Evolutionary conservation across 2,329 filamentous ascomycete genomes (phyloP), one percentile per base, ranked within the genome.

Genomic region (Cladosporium sp.): DNA sequence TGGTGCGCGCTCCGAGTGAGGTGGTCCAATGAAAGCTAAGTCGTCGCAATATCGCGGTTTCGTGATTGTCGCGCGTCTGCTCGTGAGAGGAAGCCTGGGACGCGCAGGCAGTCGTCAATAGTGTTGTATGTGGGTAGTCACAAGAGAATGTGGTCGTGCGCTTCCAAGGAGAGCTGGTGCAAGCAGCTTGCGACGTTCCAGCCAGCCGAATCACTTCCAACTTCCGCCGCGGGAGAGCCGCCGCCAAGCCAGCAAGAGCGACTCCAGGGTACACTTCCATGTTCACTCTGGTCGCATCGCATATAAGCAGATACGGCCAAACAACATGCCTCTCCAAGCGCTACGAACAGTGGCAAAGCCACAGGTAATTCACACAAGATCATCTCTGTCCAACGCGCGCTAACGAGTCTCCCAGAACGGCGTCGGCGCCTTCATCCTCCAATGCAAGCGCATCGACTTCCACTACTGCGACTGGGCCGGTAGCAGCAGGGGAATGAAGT

Each of bases 381-480:
- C 22, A 50, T 3, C 17, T 45, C 19, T n/a, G 25, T 8, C 8
- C 38, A 6, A 36, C 42, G 15, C 3, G 37, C 12, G 45, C 61
- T 68, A 15, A 64, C 59, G 66, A 1, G 9, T 49, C 19, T 19
- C 58, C 5, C 69, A 97, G 92, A 97, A 99, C 80, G 94, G 94
- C 82, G 83, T 97, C 67, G 93, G 93, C 70, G 90, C 92, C 73
- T 97, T 97, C 81, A 90, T 99, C 76, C 85, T 97, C 60, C 93
- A 96, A 80, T 99, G 94, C 86, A 96, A 91, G 82, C 89, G 88
- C 72, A 81, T 99, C 74, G 90, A 96, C 75, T 90, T 99, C 72
- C 90, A 96, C 79, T 99, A 96, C 80, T 97, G 94, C 81, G 92
- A 97, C 82, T 92, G 89, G 85, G 90, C 89, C 59, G 94, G 92